Percentiles rank a stretch among this genome's conserved stretches.
phyloP scores from a whole-genome alignment of 2,329 filamentous ascomycete genomes.

The Talaromyces sp. region DNA sequence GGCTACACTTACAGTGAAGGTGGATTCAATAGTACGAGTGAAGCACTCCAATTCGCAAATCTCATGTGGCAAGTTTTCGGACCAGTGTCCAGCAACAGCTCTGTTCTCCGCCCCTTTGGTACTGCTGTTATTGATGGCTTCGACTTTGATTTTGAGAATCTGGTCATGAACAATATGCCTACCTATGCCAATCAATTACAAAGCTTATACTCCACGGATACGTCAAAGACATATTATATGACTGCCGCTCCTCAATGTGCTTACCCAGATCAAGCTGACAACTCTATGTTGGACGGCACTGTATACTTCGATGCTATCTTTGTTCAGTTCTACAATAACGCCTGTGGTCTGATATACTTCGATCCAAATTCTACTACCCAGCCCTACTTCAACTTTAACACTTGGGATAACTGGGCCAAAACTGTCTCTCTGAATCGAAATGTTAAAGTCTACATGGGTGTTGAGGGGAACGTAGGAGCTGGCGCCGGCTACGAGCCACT shows the following conservation, averaged over 20 bases:
- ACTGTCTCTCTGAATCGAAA: constrained; percentile 51
- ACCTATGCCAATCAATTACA: constrained; percentile 57
- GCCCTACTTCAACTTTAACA: constrained; percentile 55
- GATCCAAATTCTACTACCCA: constrained; percentile 38
- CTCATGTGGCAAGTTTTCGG: constrained; percentile 68
- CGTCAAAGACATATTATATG: constrained; percentile 52
- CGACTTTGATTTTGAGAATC: constrained; percentile 68
- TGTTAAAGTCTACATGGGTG: constrained; percentile 58
- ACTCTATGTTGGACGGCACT: constrained; percentile 49
- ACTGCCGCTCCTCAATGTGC: constrained; percentile 64
- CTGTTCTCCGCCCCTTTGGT: constrained; percentile 60
- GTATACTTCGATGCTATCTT: constrained; percentile 57
- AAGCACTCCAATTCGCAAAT: constrained; percentile 53
- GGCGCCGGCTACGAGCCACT: constrained; percentile 52
- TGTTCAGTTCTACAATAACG: constrained; percentile 67
- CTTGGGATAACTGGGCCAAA: constrained; percentile 63
- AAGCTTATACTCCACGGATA: constrained; percentile 47
- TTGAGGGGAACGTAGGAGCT: constrained; percentile 51
- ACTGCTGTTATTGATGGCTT: constrained; percentile 64
- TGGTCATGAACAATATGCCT: constrained; percentile 51
- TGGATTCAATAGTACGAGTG: constrained; percentile 51
- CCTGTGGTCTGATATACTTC: constrained; percentile 56
- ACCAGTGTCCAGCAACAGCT: constrained; percentile 41
- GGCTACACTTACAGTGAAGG: constrained; percentile 67
- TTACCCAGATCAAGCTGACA: constrained; percentile 57